These are phyloP conservation scores for Ceratobasidium sp. DNA, from an alignment of 1,284 basidiomycete genomes.

Conservation along the genomic window DNA sequence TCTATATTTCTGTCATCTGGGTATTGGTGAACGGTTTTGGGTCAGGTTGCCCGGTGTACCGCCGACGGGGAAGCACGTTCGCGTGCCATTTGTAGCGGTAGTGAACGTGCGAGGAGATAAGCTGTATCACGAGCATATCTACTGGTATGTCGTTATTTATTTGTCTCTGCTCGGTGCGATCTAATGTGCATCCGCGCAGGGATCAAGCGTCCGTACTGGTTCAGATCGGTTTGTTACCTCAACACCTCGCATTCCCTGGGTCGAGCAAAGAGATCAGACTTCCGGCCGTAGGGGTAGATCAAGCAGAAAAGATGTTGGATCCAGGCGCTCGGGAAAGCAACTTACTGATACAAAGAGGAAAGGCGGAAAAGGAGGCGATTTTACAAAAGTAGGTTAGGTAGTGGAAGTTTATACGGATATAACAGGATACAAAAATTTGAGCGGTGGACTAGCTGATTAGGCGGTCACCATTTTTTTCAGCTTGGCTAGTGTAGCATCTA, in stretches of 20 bases:
- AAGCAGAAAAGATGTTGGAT: constrained; percentile 38
- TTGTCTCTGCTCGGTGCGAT: too few species aligned
- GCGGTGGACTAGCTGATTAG: too few species aligned
- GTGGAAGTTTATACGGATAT: not conserved
- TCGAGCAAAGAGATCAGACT: constrained; percentile 22
- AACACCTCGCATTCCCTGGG: constrained; percentile 28
- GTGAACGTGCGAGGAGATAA: constrained; percentile 70
- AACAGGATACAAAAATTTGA: too few species aligned
- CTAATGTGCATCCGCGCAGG: not conserved
- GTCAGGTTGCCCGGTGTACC: constrained; percentile 63
- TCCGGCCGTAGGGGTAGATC: constrained; percentile 22
- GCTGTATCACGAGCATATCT: constrained; percentile 57
- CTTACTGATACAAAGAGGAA: constrained; percentile 13
- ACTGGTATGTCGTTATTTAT: constrained; percentile 50
- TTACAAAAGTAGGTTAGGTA: not conserved
- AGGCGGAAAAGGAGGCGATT: constrained; percentile 1
- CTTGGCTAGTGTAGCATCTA: constrained; percentile 72
- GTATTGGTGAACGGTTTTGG: not conserved
- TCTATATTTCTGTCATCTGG: not conserved
- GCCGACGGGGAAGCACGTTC: constrained; percentile 63
- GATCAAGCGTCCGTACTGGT: constrained; percentile 40
- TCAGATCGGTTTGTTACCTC: constrained; percentile 35
- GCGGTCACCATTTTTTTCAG: constrained; percentile 65
- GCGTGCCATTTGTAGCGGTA: constrained; percentile 67
- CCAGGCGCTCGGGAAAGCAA: constrained; percentile 26